phyloP scores from a whole-genome alignment of 192 early-diverging fungal genomes.

The Mortierella alpina region DNA sequence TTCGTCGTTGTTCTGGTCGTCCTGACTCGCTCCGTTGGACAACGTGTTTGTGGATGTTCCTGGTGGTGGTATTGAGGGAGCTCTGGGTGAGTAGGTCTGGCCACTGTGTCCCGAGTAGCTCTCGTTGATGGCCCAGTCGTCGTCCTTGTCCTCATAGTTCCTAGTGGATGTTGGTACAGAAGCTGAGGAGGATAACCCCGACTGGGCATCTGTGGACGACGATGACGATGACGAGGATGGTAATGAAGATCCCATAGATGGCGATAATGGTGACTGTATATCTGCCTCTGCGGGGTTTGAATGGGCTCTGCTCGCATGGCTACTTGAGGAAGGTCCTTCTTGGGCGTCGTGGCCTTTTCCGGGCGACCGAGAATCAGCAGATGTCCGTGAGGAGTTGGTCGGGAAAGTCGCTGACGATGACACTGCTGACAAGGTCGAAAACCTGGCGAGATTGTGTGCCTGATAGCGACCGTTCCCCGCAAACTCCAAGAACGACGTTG shows the following conservation, averaged over 20 bases:
- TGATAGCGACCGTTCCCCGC: conserved; percentile 49
- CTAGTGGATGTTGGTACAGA: neutral
- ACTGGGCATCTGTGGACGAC: neutral
- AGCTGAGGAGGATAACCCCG: neutral
- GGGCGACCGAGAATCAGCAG: neutral
- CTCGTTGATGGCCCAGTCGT: conserved; percentile 50
- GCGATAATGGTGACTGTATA: conserved; percentile 31
- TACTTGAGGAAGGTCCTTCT: neutral
- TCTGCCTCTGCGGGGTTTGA: conserved; percentile 39
- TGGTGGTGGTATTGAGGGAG: neutral
- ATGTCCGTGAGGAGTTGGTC: neutral
- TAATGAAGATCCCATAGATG: neutral
- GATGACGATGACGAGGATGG: neutral
- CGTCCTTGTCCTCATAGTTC: conserved; percentile 37
- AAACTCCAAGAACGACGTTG: conserved; percentile 41
- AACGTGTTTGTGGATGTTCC: neutral
- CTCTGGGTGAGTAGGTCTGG: neutral
- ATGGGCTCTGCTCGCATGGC: conserved; percentile 13
- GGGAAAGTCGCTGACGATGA: conserved; percentile 17
- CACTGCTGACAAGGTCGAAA: conserved; percentile 32
- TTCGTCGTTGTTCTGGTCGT: neutral
- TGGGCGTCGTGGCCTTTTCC: neutral
- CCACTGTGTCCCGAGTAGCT: conserved; percentile 41
- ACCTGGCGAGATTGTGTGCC: conserved; percentile 40
- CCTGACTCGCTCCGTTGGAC: neutral